Evolutionary conservation across 257 asterid genomes (phyloP).

Genomic region (Asclepias syriaca): DNA sequence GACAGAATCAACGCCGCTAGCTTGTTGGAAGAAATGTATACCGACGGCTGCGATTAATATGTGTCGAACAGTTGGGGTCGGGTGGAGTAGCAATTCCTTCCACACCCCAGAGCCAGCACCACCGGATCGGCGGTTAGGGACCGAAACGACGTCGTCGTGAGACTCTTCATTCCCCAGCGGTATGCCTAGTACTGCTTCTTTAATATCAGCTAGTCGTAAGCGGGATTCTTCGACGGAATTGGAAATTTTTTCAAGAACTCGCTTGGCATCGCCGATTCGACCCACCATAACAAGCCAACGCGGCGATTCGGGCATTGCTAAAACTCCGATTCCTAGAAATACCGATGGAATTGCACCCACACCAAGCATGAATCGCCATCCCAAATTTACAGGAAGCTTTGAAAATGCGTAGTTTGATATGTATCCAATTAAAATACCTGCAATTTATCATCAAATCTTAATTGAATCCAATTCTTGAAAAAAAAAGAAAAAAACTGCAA

Average conservation of each 20-base stretch:
- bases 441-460: background rate
- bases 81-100: slow-evolving; percentile 24
- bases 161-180: slow-evolving; percentile 3
- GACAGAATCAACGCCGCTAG: slow-evolving; percentile 22
- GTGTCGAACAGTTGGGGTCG: slow-evolving; percentile 21
- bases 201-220: slow-evolving; percentile 13
- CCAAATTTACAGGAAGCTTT: slow-evolving; percentile 11
- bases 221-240: slow-evolving; percentile 19
- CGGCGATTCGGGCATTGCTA: slow-evolving; percentile 25
- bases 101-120: slow-evolving; percentile 9
- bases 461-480: no score
- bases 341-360: slow-evolving; percentile 17
- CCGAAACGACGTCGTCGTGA: background rate
- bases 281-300: slow-evolving; percentile 28
- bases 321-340: slow-evolving; percentile 12
- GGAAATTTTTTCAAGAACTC: slow-evolving; percentile 17
- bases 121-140: background rate
- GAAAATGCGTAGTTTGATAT: slow-evolving; percentile 18
- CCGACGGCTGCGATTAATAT: slow-evolving; percentile 24
- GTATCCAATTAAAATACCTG: slow-evolving; percentile 22
- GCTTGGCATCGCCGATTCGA: slow-evolving; percentile 18
- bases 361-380: slow-evolving; percentile 28
- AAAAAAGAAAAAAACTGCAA: no score
- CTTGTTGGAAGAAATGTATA: slow-evolving; percentile 32
- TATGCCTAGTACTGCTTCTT: slow-evolving; percentile 18